Evolutionary conservation across 371 early-diverging fungal genomes (phyloP).

Genomic region (Mortierella sp.): DNA sequence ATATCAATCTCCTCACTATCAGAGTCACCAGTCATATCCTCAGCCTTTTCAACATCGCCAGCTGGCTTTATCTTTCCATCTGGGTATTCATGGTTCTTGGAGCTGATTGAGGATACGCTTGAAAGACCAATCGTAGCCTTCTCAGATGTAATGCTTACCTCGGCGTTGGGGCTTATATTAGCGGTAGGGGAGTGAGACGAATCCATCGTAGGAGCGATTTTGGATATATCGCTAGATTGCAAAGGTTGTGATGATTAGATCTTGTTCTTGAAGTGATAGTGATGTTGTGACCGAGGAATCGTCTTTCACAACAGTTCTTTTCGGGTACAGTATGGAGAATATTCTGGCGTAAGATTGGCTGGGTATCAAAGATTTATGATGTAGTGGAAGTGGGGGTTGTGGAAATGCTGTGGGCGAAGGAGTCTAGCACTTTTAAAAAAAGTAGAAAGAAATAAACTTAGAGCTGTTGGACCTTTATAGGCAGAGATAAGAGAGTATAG

Average conservation of each 20-base stretch:
- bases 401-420: too few relatives aligned
- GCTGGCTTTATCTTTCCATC: neutral
- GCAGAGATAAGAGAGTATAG: too few relatives aligned
- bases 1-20: neutral
- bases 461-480: too few relatives aligned
- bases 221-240: neutral
- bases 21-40: neutral
- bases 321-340: too few relatives aligned
- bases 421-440: too few relatives aligned
- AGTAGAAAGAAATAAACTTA: too few relatives aligned
- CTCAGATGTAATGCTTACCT: neutral
- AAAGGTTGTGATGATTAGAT: neutral
- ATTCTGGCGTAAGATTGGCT: too few relatives aligned
- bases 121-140: neutral
- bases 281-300: neutral
- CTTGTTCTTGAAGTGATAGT: too few relatives aligned
- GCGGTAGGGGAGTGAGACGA: neutral
- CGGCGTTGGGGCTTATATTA: neutral
- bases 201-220: neutral
- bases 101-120: neutral
- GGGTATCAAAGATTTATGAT: too few relatives aligned
- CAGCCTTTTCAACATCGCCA: constrained; percentile 4
- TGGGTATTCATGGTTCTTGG: neutral
- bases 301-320: too few relatives aligned
- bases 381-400: too few relatives aligned